Base-by-base conservation (phyloP, 371 early-diverging fungal species). In the Zopfochytrium polystomum region DNA sequence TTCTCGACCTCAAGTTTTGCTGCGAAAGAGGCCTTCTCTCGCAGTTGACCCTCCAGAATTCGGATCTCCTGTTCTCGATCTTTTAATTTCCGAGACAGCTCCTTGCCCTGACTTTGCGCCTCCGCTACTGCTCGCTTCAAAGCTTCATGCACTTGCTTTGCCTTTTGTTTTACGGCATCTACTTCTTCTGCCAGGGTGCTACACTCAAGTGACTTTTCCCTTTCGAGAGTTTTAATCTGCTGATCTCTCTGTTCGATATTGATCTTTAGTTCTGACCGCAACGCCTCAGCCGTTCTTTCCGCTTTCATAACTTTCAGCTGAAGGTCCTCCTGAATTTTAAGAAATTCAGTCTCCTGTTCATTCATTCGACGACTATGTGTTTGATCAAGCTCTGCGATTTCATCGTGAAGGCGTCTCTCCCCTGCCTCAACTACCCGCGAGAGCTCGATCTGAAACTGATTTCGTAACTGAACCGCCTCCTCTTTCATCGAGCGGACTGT, bases 1-100 rank as follows among this genome's bases (percentile, higher is more conserved):
- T 54, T 30, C 33, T 70, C 73, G n/a, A 63, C 56, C 27, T 71
- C 70, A 20, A 64, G 48, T 20, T 62, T 47, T 3, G 52, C 51
- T 11, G 65, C 53, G 9, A 38, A 2, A 25, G 54, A n/a, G 26
- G 34, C 62, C 32, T 62, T 55, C 4, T 70, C 65, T 29, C 66
- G 2, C 3, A 66, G 44, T 0, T 38, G 26, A 22, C 64, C 63
- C 2, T 66, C 67, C 22, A 53, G 18, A 15, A 56, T 51, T 3
- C 35, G 44, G 9, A 64, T 5, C 2, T 18, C 25, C 9, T 48
- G 3, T 29, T 66, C 71, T 45, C 32, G 43, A 0, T 60, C 60
- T 43, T 56, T 59, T 5, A 68, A 15, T 5, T 30, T 3, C 15
- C 48, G 44, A 20, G 47, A 45, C 11, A 32, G 22, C 5, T 55